phyloP scores from a whole-genome alignment of 2,329 filamentous ascomycete species.

The Lomentospora prolificans region DNA sequence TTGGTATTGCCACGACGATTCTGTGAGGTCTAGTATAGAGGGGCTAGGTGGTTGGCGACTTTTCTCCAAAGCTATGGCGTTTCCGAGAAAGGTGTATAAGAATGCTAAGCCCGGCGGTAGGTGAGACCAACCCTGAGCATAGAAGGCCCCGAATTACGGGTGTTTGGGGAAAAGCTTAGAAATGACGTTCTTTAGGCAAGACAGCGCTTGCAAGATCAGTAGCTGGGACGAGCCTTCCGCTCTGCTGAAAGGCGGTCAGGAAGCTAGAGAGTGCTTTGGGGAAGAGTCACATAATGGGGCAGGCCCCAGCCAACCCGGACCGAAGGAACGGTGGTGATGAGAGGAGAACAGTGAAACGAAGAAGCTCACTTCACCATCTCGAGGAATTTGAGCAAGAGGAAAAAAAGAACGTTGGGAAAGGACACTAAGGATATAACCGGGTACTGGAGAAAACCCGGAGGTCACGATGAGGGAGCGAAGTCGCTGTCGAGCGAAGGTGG shows the following conservation, averaged over 20 bases:
- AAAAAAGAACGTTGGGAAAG: background rate
- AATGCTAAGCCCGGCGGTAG: too few species aligned
- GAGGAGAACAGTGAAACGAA: background rate
- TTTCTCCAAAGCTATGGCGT: too few species aligned
- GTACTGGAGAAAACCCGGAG: background rate
- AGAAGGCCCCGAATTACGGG: background rate
- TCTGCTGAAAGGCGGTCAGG: constrained; percentile 2
- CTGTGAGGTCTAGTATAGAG: too few species aligned
- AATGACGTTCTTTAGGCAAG: background rate
- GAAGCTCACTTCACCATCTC: constrained; percentile 1
- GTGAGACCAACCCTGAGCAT: too few species aligned
- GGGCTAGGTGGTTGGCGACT: too few species aligned
- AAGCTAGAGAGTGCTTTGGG: background rate
- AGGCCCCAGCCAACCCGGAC: constrained; percentile 1
- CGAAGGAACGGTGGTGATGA: background rate
- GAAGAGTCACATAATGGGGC: constrained; percentile 6
- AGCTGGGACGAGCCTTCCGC: background rate
- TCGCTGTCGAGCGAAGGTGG: background rate
- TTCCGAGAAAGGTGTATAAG: too few species aligned
- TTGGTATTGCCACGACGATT: too few species aligned
- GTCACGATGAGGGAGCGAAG: background rate
- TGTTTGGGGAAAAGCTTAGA: background rate
- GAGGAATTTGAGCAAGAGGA: background rate
- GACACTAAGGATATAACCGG: background rate
- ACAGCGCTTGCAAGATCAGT: background rate